Percentiles rank a stretch among this genome's conserved stretches.
These are phyloP conservation scores for Sanghuangporus weigelae DNA, from an alignment of 1,284 basidiomycete species.

Conservation along the genomic window DNA sequence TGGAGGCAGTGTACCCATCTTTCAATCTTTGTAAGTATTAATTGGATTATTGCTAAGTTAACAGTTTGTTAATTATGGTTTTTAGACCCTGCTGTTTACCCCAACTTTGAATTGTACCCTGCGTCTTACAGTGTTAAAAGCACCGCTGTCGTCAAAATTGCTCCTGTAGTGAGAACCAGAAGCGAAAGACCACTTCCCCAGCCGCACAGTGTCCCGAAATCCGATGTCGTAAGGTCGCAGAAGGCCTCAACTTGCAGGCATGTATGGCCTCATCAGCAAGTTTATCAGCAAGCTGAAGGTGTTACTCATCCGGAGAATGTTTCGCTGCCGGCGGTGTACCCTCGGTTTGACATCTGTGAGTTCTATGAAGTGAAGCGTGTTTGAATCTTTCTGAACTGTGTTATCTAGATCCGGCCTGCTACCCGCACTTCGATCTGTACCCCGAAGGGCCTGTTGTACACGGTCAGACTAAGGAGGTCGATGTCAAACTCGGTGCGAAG, in stretches of 20 bases:
- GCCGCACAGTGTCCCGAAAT: not conserved
- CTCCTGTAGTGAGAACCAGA: not conserved
- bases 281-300: not conserved
- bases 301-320: not conserved
- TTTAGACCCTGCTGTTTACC: slow-evolving; percentile 27
- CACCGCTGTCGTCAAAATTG: slow-evolving; percentile 1
- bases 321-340: slow-evolving; percentile 10
- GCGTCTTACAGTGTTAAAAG: slow-evolving; percentile 3
- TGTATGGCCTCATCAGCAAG: slow-evolving; percentile 23
- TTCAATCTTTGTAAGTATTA: slow-evolving; percentile 8
- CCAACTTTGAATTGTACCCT: slow-evolving; percentile 27
- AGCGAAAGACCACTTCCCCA: not conserved
- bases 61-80: not conserved
- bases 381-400: not conserved
- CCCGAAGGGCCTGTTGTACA: not conserved
- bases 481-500: not conserved
- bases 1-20: slow-evolving; percentile 7
- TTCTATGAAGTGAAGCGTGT: not conserved
- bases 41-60: not conserved
- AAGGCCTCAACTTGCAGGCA: not conserved
- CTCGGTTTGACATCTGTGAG: slow-evolving; percentile 10
- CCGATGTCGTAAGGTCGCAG: too few species aligned
- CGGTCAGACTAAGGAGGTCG: not conserved
- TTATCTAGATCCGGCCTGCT: slow-evolving; percentile 17
- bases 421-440: slow-evolving; percentile 29